Evolutionary conservation across 257 asterid genomes (phyloP), one percentile per base, ranked within the genome.

Genomic region (Pogostemon cablin): DNA sequence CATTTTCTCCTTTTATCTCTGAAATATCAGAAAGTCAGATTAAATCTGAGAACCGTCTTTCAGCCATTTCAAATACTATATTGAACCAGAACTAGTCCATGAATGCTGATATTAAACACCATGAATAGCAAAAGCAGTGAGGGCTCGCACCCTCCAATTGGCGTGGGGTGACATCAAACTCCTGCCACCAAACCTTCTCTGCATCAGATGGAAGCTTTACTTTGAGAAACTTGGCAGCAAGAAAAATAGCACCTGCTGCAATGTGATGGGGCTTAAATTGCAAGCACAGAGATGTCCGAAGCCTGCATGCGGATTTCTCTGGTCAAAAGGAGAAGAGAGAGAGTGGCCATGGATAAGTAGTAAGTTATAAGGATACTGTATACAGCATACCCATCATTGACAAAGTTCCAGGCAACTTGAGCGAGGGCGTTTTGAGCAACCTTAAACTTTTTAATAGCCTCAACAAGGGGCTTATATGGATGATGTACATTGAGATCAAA

Each of bases 141-240:
- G 81, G 82, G 69, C 74, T 83, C 95, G 81, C 57, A 93, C 98
- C 98, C 95, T 93, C 98, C 84, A 93, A 85, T 82, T 95, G 99
- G 82, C 92, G 98, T 77, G 99, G 99, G 79, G 96, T 91, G 83
- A 95, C 98, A 79, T 91, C 97, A 82, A 95, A 89, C 87, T 95
- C 99, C 83, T 91, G 99, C 99, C 99, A 91, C 99, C 99, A 95
- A 81, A 86, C 90, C 87, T 89, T 91, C 83, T 91, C 98, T 5
- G 93, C 90, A 49, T 95, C 99, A 77, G 88, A 78, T 60, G 99
- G 98, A 81, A 95, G 98, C 92, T 89, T 95, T 67, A 95, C 98
- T 90, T 90, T 91, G 67, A 95, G 98, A 77, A 95, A 95, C 92
- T 95, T 91, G 82, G 98, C 98, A 77, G 99, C 99, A 60, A 95